Evolutionary conservation across 768 basidiomycete genomes (phyloP), one percentile per base, ranked within the genome.

Genomic region (Kwoniella newhampshirensis): DNA sequence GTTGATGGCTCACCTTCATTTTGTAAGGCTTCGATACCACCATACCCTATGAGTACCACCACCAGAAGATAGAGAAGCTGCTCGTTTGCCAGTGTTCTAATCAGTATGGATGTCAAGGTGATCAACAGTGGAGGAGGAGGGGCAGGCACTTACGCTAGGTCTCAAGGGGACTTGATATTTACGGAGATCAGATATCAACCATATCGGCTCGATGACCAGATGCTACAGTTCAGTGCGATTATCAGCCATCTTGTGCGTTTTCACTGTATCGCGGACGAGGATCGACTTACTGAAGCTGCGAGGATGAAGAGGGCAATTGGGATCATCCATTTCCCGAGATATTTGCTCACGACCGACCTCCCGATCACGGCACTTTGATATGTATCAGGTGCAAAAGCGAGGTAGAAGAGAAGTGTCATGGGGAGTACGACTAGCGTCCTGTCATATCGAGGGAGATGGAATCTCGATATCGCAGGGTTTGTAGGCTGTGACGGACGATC

Each of bases 1-100:
- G n/a, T 25, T 4, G 23, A 17, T 30, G 15, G 23, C 56, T 9
- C 20, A 58, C 56, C 56, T 37, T 48, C 56, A 45, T 42, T 32
- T 21, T 58, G 35, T n/a, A 58, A 15, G 1, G 56, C 56, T 18
- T 58, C 56, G 32, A 58, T 58, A 3, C 46, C 46, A 2, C 56
- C 56, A n/a, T 58, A 58, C 3, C 56, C 56, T 8, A 49, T 58
- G 11, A 30, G 18, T 6, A 58, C 21, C 3, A 58, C 56, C 15
- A 40, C 43, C 15, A 40, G 21, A 9, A 58, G 4, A 42, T 58
- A 58, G 15, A 58, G 28, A 4, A 51, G 36, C 56, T 57, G 20
- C 20, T n/a, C 27, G 27, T 4, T 18, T 28, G 12, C 13, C 13
- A 50, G 21, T 13, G 17, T 6, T 4, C 20, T 45, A 8, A 45